A percentile compares a stretch with the other conserved stretches of the same genome.
Evolutionary conservation across 768 basidiomycete species (phyloP).

Genomic region (Plicaturopsis crispa): DNA sequence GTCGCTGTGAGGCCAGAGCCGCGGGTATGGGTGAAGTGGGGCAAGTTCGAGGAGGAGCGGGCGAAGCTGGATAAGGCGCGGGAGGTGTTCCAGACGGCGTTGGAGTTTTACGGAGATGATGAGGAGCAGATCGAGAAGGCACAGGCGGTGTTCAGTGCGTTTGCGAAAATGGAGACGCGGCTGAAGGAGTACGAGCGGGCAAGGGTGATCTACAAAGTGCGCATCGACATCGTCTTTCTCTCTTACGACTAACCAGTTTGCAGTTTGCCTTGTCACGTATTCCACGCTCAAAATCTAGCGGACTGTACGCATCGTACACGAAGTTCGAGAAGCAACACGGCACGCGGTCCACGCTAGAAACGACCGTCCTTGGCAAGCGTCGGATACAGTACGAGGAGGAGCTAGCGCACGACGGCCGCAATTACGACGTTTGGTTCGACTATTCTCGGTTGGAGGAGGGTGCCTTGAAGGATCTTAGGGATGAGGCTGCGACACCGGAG

Average conservation of each 20-base stretch:
- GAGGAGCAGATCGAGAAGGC: slow-evolving; percentile 83
- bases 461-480: slow-evolving; percentile 65
- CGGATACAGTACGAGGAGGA: slow-evolving; percentile 99
- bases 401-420: slow-evolving; percentile 80
- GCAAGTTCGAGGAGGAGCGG: slow-evolving; percentile 81
- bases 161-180: slow-evolving; percentile 96
- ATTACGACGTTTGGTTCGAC: slow-evolving; percentile 99
- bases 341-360: slow-evolving; percentile 77
- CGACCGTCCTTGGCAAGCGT: slow-evolving; percentile 94
- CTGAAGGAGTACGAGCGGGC: slow-evolving; percentile 96
- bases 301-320: slow-evolving; percentile 87
- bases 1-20: slow-evolving; percentile 74
- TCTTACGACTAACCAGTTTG: slow-evolving; percentile 1
- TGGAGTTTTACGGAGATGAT: slow-evolving; percentile 87
- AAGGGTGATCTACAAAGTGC: slow-evolving; percentile 92
- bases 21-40: slow-evolving; percentile 78
- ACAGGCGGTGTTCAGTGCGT: slow-evolving; percentile 87
- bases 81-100: slow-evolving; percentile 84
- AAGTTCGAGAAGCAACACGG: slow-evolving; percentile 99
- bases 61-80: slow-evolving; percentile 61
- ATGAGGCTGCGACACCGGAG: slow-evolving; percentile 66
- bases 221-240: slow-evolving; percentile 8
- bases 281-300: slow-evolving; percentile 84
- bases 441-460: slow-evolving; percentile 91
- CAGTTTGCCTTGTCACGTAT: slow-evolving; percentile 94